These are phyloP conservation scores for Diaporthe helianthi DNA, from an alignment of 2,329 filamentous ascomycete genomes.

Conservation along the genomic window DNA sequence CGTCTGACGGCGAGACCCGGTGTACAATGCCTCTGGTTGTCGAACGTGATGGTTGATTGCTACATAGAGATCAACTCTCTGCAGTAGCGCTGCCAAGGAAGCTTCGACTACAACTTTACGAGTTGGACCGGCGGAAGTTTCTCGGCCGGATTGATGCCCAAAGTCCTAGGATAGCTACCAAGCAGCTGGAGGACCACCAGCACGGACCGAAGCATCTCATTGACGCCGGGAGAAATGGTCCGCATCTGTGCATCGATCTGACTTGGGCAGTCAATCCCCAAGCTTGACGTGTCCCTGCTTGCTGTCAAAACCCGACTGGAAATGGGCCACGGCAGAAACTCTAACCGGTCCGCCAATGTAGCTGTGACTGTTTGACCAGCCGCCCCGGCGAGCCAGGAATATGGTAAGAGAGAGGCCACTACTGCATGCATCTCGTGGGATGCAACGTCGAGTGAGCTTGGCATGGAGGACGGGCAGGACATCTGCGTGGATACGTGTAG, in stretches of 20 bases:
- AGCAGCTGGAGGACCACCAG: too few relatives aligned
- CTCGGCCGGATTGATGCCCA: background rate
- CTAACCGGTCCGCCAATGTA: background rate
- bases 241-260: background rate
- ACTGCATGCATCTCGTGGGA: slow-evolving; percentile 19
- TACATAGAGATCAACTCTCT: background rate
- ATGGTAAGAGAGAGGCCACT: slow-evolving; percentile 4
- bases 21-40: background rate
- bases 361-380: background rate
- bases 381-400: slow-evolving; percentile 4
- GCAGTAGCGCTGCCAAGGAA: background rate
- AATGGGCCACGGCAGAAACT: background rate
- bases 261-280: background rate
- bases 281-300: background rate
- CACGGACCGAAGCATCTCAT: background rate
- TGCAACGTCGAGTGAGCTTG: slow-evolving; percentile 6
- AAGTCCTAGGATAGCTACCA: background rate
- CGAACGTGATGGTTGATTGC: background rate
- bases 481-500: too few relatives aligned
- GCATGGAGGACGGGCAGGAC: background rate
- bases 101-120: background rate
- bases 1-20: slow-evolving; percentile 9
- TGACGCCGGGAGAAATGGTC: background rate
- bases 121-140: background rate
- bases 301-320: too few relatives aligned